Evolutionary conservation across 2,329 filamentous ascomycete genomes (phyloP).

Genomic region (Cordyceps cicadae): DNA sequence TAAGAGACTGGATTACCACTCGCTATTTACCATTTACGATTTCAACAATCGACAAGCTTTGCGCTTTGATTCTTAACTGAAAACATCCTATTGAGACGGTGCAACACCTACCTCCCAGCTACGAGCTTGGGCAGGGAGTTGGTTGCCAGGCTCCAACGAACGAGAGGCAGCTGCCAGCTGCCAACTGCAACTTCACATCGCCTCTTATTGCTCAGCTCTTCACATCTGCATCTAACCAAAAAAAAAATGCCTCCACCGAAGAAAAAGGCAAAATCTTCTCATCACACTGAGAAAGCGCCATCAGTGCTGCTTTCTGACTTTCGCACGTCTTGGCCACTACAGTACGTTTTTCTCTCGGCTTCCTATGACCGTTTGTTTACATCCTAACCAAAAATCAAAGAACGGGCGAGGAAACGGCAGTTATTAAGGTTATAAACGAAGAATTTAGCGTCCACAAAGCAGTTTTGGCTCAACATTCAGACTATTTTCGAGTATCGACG

Average conservation of each 20-base stretch:
- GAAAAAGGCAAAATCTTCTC: slow-evolving; percentile 18
- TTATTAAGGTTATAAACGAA: slow-evolving; percentile 23
- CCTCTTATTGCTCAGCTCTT: background rate
- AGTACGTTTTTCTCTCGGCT: slow-evolving; percentile 18
- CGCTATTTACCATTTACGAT: too few relatives aligned
- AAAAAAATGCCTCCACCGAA: slow-evolving; percentile 20
- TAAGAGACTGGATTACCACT: too few relatives aligned
- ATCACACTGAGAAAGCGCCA: slow-evolving; percentile 14
- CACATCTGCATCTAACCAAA: slow-evolving; percentile 3
- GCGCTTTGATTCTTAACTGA: too few relatives aligned
- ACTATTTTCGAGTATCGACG: slow-evolving; percentile 26
- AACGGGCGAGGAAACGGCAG: slow-evolving; percentile 22
- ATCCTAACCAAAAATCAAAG: slow-evolving; percentile 12
- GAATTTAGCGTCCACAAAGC: slow-evolving; percentile 23
- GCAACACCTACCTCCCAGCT: too few relatives aligned
- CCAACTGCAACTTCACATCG: background rate
- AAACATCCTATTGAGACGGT: background rate
- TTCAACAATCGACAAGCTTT: too few relatives aligned
- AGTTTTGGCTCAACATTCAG: slow-evolving; percentile 24
- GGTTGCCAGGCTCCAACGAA: background rate
- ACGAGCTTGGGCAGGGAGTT: too few relatives aligned
- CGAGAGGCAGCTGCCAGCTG: slow-evolving; percentile 6
- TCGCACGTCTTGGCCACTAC: slow-evolving; percentile 27
- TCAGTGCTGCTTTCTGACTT: slow-evolving; percentile 23
- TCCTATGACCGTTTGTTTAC: background rate